Percentiles rank a stretch among this genome's conserved stretches.
These are phyloP conservation scores for Cymodocea nodosa DNA, from an alignment of 116 monocot species.

Conservation along the genomic window DNA sequence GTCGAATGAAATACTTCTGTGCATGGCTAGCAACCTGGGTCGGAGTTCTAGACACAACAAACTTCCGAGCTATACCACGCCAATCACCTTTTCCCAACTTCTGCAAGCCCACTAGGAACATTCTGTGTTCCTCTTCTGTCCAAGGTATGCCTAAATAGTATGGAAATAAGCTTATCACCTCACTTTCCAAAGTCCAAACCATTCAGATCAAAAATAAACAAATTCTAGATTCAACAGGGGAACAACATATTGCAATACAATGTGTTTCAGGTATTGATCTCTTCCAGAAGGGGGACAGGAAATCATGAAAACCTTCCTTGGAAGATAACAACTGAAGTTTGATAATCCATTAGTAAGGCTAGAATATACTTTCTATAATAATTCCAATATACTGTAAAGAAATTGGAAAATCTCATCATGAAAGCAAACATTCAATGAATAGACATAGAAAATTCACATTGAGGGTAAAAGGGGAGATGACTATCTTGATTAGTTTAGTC, in stretches of 20 bases:
- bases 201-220: background rate
- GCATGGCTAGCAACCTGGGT: constrained; percentile 32
- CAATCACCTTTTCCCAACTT: constrained; percentile 33
- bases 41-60: constrained; percentile 23
- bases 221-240: background rate
- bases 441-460: too few species aligned
- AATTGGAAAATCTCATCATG: too few species aligned
- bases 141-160: constrained; percentile 17
- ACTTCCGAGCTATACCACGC: constrained; percentile 23
- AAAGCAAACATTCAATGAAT: too few species aligned
- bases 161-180: too few species aligned
- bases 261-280: background rate
- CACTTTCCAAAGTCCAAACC: background rate
- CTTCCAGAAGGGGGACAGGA: background rate
- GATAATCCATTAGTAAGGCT: too few species aligned
- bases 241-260: background rate
- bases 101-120: constrained; percentile 25
- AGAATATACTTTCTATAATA: too few species aligned
- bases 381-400: too few species aligned
- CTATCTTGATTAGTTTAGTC: too few species aligned
- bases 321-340: too few species aligned
- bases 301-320: too few species aligned
- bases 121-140: constrained; percentile 31
- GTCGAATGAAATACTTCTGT: constrained; percentile 30
- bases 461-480: too few species aligned